Conservation (phyloP, 2,329 filamentous ascomycete species). For the Fusarium pininemorale region DNA sequence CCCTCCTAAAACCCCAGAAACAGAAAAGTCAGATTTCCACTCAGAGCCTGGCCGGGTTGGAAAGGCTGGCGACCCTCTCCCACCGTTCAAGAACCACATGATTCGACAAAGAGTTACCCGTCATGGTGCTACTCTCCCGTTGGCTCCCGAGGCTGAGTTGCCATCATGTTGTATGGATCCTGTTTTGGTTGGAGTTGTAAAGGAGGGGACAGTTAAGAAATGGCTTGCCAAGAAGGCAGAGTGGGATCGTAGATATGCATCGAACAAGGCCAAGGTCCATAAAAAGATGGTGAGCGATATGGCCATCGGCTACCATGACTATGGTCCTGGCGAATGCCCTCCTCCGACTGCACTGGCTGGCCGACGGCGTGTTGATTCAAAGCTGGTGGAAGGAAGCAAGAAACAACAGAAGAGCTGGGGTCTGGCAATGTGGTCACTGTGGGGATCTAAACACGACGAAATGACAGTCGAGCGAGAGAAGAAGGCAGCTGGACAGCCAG, state of each 20-base stretch:
- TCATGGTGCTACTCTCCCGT: constrained; percentile 76
- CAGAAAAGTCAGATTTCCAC: constrained; percentile 26
- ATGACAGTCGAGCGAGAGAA: constrained; percentile 70
- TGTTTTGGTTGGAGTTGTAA: constrained; percentile 79
- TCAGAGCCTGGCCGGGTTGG: constrained; percentile 65
- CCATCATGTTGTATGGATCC: constrained; percentile 70
- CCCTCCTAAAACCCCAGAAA: constrained; percentile 31
- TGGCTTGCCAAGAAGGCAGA: constrained; percentile 80
- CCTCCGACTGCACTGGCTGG: constrained; percentile 86
- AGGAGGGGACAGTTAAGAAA: constrained; percentile 79
- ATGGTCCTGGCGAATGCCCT: constrained; percentile 76
- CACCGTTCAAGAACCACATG: constrained; percentile 85
- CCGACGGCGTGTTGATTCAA: constrained; percentile 62
- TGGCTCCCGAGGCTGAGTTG: constrained; percentile 72
- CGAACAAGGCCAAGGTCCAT: constrained; percentile 75
- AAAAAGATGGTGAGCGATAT: constrained; percentile 79
- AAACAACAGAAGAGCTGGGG: constrained; percentile 75
- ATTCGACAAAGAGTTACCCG: constrained; percentile 87
- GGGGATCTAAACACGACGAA: constrained; percentile 91
- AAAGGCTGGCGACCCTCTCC: constrained; percentile 86
- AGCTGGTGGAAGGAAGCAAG: constrained; percentile 54
- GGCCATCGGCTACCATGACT: constrained; percentile 74
- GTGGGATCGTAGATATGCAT: constrained; percentile 78
- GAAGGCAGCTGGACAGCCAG: constrained; percentile 55
- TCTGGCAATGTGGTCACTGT: constrained; percentile 83